phyloP scores from a whole-genome alignment of 371 early-diverging fungal species.

The Mucor piriformis region DNA sequence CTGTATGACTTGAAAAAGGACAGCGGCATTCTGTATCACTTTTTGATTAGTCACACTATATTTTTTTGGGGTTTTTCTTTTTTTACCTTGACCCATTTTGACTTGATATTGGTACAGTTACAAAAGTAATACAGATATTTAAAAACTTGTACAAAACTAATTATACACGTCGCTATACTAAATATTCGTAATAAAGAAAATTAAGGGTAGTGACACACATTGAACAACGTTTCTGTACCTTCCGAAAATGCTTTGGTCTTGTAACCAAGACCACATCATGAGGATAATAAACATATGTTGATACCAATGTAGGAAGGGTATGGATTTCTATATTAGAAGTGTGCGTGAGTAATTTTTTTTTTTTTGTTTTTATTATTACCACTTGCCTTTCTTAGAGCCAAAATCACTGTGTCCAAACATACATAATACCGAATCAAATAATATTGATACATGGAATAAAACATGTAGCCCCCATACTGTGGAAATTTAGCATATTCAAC shows the following conservation, averaged over 20 bases:
- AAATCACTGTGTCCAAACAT: constrained; percentile 25
- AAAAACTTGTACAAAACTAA: constrained; percentile 25
- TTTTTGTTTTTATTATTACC: too few species aligned
- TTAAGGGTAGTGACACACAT: neutral
- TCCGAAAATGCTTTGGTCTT: constrained; percentile 32
- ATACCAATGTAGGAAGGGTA: constrained; percentile 33
- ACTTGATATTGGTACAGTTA: neutral
- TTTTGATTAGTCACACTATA: neutral
- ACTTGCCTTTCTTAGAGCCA: constrained; percentile 24
- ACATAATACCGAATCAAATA: constrained; percentile 25
- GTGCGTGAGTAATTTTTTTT: neutral
- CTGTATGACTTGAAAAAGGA: constrained; percentile 15
- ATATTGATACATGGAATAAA: constrained; percentile 24
- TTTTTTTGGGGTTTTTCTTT: neutral
- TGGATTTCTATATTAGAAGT: constrained; percentile 13
- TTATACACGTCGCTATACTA: constrained; percentile 24
- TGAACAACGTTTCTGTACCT: constrained; percentile 12
- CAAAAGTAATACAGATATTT: constrained; percentile 25
- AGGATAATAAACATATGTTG: constrained; percentile 27
- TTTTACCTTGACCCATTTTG: constrained; percentile 14
- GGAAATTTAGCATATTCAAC: neutral
- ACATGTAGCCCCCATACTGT: constrained; percentile 13
- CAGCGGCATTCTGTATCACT: neutral
- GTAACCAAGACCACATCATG: constrained; percentile 29
- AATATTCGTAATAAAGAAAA: neutral